These are phyloP conservation scores for Yarrowia galli DNA, from an alignment of 1,139 yeast species.

Conservation along the genomic window DNA sequence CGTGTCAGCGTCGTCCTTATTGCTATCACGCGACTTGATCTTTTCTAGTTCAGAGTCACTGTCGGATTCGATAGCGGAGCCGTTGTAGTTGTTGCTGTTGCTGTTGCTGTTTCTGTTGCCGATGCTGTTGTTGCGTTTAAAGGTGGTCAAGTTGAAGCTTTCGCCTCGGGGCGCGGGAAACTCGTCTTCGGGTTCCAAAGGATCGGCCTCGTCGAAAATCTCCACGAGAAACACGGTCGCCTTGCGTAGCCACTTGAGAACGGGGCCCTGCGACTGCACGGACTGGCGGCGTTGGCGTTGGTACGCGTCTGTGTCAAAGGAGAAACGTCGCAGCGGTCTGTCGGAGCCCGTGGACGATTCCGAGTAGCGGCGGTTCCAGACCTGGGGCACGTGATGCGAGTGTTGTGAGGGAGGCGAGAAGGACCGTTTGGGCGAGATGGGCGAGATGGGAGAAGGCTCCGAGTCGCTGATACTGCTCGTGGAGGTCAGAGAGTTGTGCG, in stretches of 20 bases:
- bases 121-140: too few species aligned
- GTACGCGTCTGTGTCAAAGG: conserved; percentile 22
- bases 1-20: too few species aligned
- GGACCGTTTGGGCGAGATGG: conserved; percentile 7
- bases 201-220: conserved; percentile 31
- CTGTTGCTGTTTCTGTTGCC: too few species aligned
- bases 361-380: conserved; percentile 23
- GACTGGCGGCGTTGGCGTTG: conserved; percentile 11
- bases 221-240: conserved; percentile 24
- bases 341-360: conserved; percentile 19
- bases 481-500: background rate
- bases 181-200: conserved; percentile 33
- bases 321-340: conserved; percentile 11
- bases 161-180: background rate
- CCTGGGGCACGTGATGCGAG: conserved; percentile 11
- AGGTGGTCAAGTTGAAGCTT: too few species aligned
- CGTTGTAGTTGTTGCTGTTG: background rate
- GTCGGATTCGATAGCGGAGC: conserved; percentile 1
- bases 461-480: background rate
- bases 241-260: conserved; percentile 26
- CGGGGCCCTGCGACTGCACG: conserved; percentile 28
- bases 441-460: conserved; percentile 7
- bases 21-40: background rate
- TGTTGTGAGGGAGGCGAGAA: conserved; percentile 9
- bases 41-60: conserved; percentile 1